Percentiles rank a stretch among this genome's conserved stretches.
Evolutionary conservation across 306 rosid genomes (phyloP).

Genomic region (Ormosia semicastrata): DNA sequence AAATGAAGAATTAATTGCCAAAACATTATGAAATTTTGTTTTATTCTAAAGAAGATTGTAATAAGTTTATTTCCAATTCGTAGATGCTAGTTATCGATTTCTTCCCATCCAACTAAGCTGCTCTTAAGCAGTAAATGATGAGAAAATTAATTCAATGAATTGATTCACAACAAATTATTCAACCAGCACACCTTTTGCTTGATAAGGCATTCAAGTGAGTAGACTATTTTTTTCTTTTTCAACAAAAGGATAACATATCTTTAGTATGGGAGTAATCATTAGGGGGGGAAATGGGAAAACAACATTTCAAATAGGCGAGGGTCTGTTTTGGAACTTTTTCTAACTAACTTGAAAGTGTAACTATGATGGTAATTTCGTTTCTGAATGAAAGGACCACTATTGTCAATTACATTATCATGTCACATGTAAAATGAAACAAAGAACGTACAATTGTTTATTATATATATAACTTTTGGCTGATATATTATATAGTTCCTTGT

Average conservation of each 20-base stretch:
- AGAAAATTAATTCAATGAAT: too few relatives aligned
- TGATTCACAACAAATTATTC: background rate
- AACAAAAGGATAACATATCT: background rate
- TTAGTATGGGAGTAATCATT: background rate
- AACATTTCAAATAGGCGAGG: background rate
- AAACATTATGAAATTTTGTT: too few relatives aligned
- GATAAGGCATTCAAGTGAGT: background rate
- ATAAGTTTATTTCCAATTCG: too few relatives aligned
- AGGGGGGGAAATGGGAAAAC: background rate
- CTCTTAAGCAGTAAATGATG: too few relatives aligned
- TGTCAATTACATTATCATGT: background rate
- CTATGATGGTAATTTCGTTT: background rate
- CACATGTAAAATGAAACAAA: too few relatives aligned
- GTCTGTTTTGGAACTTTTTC: background rate
- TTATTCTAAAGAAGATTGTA: too few relatives aligned
- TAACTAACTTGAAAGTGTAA: background rate
- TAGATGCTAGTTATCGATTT: background rate
- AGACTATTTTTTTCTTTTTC: too few relatives aligned
- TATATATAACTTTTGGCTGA: background rate
- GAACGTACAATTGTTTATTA: background rate
- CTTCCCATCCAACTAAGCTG: too few relatives aligned
- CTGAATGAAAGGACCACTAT: background rate
- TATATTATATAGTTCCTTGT: too few relatives aligned
- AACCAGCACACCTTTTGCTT: background rate
- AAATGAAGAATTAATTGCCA: too few relatives aligned